Evolutionary conservation across 208 protist genomes (phyloP), one percentile per base, ranked within the genome.

Genomic region (Leishmania lainsoni): DNA sequence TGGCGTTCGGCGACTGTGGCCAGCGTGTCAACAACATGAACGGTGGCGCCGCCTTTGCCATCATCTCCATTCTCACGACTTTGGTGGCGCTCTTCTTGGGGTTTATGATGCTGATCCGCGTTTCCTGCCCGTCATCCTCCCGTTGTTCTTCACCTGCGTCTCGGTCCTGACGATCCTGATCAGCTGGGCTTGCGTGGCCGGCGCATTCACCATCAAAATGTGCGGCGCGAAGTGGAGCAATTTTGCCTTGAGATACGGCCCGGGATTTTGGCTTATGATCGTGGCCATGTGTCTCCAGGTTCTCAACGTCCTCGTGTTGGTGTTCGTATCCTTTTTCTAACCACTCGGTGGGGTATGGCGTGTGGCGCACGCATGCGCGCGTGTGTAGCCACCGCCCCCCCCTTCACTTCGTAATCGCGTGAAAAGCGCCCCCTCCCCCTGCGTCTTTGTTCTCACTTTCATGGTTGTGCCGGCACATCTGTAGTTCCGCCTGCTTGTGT

Each of bases 11-110:
- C 14, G 10, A 48, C 63, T 86, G 84, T 63, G 26, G 10, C 6
- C 84, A 80, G 22, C 54, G 79, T 22, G 75, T 58, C 49, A 66
- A 88, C 81, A 84, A 78, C 73, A 88, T 90, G 83, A 83, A 75
- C 61, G 76, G 29, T 63, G 84, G 65, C 35, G 87, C 71, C 29
- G 76, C 75, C 39, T 88, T 90, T 22, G 80, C 84, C 63, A 82
- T 91, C 76, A 75, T 89, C 81, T 87, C 89, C 49, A 85, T 84
- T 59, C 71, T 87, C 63, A 42, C 65, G 14, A 88, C 85, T 9
- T 65, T 91, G 22, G 77, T 81, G 20, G 77, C 86, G 10, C 58
- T 87, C 52, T 26, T 88, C 26, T 70, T 86, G 1, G 78, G 71
- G n/a, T 17, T 84, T 49, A 59, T 88, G 12, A 86, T 90, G 84